A percentile compares a stretch with the other conserved stretches of the same genome.
Conservation (phyloP, 2,329 filamentous ascomycete genomes). For the Arthrobotrys conoides region DNA sequence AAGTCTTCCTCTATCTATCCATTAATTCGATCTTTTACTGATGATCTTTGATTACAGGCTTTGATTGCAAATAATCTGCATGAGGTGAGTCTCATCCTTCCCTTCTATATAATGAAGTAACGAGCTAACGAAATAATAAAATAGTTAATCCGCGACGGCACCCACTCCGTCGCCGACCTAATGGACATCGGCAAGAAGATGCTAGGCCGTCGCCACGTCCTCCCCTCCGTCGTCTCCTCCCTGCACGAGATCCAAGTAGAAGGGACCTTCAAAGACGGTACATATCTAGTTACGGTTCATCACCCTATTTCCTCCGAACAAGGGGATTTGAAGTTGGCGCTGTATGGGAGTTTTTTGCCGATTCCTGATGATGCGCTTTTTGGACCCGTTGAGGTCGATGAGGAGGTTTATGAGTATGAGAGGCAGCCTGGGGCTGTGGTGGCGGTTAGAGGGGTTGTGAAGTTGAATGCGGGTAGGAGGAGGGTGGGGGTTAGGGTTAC, state of each 20-base stretch:
- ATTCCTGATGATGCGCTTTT: conserved; percentile 80
- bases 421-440: conserved; percentile 84
- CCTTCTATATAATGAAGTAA: background rate
- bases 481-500: conserved; percentile 82
- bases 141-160: conserved; percentile 93
- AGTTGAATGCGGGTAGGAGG: conserved; percentile 80
- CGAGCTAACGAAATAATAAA: background rate
- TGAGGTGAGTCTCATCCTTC: conserved; percentile 72
- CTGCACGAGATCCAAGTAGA: conserved; percentile 91
- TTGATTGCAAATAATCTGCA: conserved; percentile 91
- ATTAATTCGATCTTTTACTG: background rate
- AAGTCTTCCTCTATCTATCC: conserved; percentile 62
- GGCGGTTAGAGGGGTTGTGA: conserved; percentile 76
- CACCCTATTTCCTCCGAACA: conserved; percentile 88
- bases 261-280: conserved; percentile 90
- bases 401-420: conserved; percentile 75
- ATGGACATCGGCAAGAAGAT: conserved; percentile 92
- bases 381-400: conserved; percentile 74
- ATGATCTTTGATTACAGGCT: conserved; percentile 69
- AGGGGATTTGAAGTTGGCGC: conserved; percentile 84
- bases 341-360: conserved; percentile 93
- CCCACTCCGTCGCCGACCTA: conserved; percentile 90
- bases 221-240: conserved; percentile 80
- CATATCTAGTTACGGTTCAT: conserved; percentile 94
- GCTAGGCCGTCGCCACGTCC: conserved; percentile 91